Conservation (phyloP, 352 stramenopile genomes). For the Achlya hypogyna region DNA sequence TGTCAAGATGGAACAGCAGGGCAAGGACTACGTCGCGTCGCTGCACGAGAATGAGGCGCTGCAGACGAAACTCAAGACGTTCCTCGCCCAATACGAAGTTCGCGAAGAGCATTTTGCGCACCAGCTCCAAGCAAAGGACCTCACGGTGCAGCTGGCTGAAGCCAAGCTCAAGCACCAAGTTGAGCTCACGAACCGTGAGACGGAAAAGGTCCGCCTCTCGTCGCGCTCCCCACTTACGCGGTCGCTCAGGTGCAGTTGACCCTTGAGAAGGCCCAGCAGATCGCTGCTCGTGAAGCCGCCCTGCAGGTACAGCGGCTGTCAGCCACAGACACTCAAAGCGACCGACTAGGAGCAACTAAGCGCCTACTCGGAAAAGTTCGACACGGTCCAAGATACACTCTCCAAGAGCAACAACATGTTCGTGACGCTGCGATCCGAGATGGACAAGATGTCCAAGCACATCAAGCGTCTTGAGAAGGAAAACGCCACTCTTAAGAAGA, state of each 20-base stretch:
- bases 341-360: slow-evolving; percentile 45
- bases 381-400: slow-evolving; percentile 75
- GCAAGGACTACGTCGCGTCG: slow-evolving; percentile 72
- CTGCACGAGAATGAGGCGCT: slow-evolving; percentile 81
- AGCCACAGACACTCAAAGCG: neutral
- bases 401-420: slow-evolving; percentile 85
- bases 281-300: slow-evolving; percentile 62
- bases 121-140: slow-evolving; percentile 74
- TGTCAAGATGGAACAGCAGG: slow-evolving; percentile 81
- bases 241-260: slow-evolving; percentile 35
- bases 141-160: slow-evolving; percentile 70
- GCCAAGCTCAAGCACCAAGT: slow-evolving; percentile 73
- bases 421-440: slow-evolving; percentile 69
- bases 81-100: slow-evolving; percentile 69
- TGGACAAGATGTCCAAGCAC: slow-evolving; percentile 82
- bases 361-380: slow-evolving; percentile 80
- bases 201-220: slow-evolving; percentile 33
- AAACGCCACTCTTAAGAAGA: slow-evolving; percentile 67
- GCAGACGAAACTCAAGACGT: slow-evolving; percentile 74
- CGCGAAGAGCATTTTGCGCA: slow-evolving; percentile 78
- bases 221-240: neutral
- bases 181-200: slow-evolving; percentile 56
- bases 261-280: slow-evolving; percentile 76
- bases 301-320: slow-evolving; percentile 35
- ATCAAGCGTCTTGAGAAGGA: slow-evolving; percentile 85